Evolutionary conservation across 371 early-diverging fungal genomes (phyloP), one percentile per base, ranked within the genome.

Genomic region (Circinella minor): DNA sequence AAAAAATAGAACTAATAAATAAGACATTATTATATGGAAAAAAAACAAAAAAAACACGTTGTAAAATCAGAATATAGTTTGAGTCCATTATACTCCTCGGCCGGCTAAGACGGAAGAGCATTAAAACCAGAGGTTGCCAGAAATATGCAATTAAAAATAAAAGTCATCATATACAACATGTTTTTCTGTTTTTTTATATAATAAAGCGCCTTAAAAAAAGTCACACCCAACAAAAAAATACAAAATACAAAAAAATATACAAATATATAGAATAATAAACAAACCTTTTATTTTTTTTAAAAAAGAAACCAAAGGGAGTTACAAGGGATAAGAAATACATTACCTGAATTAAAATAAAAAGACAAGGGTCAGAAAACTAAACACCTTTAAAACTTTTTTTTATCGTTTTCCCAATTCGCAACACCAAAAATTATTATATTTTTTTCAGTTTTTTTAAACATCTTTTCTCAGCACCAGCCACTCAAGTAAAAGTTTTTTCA

Each of bases 121-220:
- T 67, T 71, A 66, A 71, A 66, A 71, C 71, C 60, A 71, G 71
- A 71, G 71, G 71, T 65, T 71, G 67, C 71, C 71, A 66, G 71
- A 68, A 60, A 61, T 62, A 27, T 54, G 57, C 57, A 69, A 43
- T 17, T 51, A 15, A 51, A 69, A 39, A 36, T 38, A 27, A 43
- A 60, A 67, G 37, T 71, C 71, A 71, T 71, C 71, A 71, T 54
- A 60, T 18, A 36, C 59, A 67, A 10, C 38, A 49, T 54, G 47
- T 36, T 63, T 51, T 20, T 65, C 27, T 47, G n/a, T 14, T 39
- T n/a, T 57, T 61, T 18, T 67, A 43, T 43, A 43, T 43, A 43
- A 43, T 38, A 47, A 55, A 1, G 57, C 8, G 15, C 6, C 6
- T 6, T 6, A 51, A 51, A n/a, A n/a, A n/a, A n/a, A n/a, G n/a